phyloP scores from a whole-genome alignment of 208 protist species.

The Naegleria gruberi region DNA sequence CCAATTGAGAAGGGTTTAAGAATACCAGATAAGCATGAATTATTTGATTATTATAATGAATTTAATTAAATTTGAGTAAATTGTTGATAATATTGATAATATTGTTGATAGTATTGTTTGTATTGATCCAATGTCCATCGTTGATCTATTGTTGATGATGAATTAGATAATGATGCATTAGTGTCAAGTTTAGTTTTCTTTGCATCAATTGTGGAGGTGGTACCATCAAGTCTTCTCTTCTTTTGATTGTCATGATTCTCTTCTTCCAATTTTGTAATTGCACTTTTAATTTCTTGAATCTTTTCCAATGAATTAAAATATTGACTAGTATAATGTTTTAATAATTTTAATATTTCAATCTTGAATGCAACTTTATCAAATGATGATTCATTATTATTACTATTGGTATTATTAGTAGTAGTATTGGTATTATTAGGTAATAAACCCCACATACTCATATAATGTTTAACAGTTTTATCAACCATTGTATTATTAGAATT shows the following conservation, averaged over 20 bases:
- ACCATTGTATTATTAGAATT: not conserved
- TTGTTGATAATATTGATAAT: slow-evolving; percentile 10
- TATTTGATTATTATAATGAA: not conserved
- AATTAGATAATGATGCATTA: too few relatives aligned
- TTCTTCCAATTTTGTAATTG: not conserved
- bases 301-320: not conserved
- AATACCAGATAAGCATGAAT: not conserved
- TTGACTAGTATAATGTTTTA: not conserved
- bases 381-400: not conserved
- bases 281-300: not conserved
- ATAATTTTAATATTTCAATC: not conserved
- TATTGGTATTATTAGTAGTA: not conserved
- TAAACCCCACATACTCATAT: not conserved
- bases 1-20: not conserved
- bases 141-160: not conserved
- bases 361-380: not conserved
- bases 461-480: not conserved
- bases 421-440: not conserved
- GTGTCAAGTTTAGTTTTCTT: not conserved
- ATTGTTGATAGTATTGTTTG: not conserved
- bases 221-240: not conserved
- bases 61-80: not conserved
- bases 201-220: not conserved
- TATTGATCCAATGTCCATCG: not conserved
- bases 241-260: not conserved